Base-by-base conservation (phyloP, 2,329 filamentous ascomycete species). In the Chalaropsis thielavioides region DNA sequence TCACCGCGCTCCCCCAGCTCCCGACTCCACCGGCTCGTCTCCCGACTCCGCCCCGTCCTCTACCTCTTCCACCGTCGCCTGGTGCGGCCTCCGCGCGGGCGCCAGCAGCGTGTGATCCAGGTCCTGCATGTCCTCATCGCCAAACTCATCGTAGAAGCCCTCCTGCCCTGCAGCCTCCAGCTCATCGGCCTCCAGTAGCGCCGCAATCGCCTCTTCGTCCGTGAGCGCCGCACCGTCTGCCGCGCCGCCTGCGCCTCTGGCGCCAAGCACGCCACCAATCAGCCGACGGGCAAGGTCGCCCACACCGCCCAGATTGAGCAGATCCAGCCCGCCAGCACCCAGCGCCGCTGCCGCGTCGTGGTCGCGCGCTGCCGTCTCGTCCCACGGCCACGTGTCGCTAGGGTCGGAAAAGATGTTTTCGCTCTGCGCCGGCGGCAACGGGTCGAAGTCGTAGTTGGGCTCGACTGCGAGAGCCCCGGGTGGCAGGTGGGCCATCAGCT, bases 391-490 rank as follows among this genome's bases (percentile, higher is more conserved):
- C 63, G 69, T 66, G 79, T 77, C 35, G 73, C 73, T 44, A 10
- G 74, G 70, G 66, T 75, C 72, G 0, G 77, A 78, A 68, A 83
- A 82, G 10, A 80, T 72, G 68, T 84, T 84, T 8, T 80, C 75
- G 17, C 76, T 74, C 44, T 82, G 75, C 0, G 80, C 74, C 1
- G 91, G 92, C 22, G 91, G 90, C 15, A 96, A 76, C 1, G 90
- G 90, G 71, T 96, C 92, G 24, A 90, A 94, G 19, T 89, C 83
- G 68, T 88, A 84, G 70, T 84, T 91, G 1, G 86, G 85, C 59
- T 84, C 78, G 41, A 80, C 77, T 19, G 81, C 78, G 11, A 90
- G 84, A 70, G 90, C 81, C 8, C 77, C 75, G 1, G 80, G 78
- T 0, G 91, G 89, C 6, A 94, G 79, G 46, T 88, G 77, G 0